These are phyloP conservation scores for Mediolabrus comicus DNA, from an alignment of 108 stramenopile species.

Conservation along the genomic window DNA sequence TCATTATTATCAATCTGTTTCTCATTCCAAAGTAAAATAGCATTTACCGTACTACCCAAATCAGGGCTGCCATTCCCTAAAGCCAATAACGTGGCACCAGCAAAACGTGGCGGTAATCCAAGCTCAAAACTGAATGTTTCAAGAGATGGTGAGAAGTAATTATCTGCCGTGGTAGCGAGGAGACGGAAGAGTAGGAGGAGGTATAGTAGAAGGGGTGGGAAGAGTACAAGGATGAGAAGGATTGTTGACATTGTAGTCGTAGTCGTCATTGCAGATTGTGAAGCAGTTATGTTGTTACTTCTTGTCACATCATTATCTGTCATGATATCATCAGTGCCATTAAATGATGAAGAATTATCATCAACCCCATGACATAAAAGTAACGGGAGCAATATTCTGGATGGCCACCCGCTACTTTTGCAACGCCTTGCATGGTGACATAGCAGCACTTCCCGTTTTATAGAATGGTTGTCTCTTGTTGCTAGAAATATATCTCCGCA, in stretches of 20 bases:
- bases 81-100: conserved; percentile 82
- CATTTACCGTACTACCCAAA: conserved; percentile 63
- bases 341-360: not conserved
- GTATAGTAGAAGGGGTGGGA: conserved; percentile 19
- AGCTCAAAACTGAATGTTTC: conserved; percentile 55
- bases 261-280: not conserved
- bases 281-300: not conserved
- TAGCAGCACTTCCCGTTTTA: not conserved
- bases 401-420: conserved; percentile 24
- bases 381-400: conserved; percentile 19
- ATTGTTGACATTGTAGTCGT: not conserved
- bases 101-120: conserved; percentile 67
- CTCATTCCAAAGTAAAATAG: conserved; percentile 43
- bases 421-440: conserved; percentile 28
- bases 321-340: not conserved
- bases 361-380: conserved; percentile 20
- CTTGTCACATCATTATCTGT: not conserved
- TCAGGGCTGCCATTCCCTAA: conserved; percentile 86
- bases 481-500: not conserved
- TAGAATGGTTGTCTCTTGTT: not conserved
- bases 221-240: conserved; percentile 15
- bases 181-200: conserved; percentile 48
- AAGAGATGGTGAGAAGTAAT: conserved; percentile 75
- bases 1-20: not conserved
- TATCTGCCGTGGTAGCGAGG: conserved; percentile 77